Evolutionary conservation across 331 rosid species (phyloP).

Genomic region (Dryas integrifolia): DNA sequence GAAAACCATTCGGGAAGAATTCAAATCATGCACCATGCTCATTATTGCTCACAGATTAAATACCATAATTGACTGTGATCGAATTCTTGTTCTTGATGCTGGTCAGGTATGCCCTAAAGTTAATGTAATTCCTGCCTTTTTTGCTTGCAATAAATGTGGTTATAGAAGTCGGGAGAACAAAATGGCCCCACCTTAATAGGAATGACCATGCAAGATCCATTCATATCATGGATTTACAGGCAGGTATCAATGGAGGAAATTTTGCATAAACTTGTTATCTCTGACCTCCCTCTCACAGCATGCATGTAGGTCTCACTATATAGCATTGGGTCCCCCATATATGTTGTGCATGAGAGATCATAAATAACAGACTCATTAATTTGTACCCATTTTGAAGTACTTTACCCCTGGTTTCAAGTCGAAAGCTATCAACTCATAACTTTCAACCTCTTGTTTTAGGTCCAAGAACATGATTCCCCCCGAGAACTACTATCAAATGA

Average conservation of each 20-base stretch:
- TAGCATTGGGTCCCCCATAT: not conserved
- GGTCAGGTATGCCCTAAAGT: conserved; percentile 55
- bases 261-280: too few species aligned
- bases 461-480: conserved; percentile 63
- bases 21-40: conserved; percentile 79
- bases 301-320: too few species aligned
- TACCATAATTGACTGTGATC: conserved; percentile 74
- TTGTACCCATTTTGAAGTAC: not conserved
- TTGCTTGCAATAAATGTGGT: not conserved
- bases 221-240: too few species aligned
- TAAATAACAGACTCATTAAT: not conserved
- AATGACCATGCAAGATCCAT: too few species aligned
- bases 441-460: conserved; percentile 39
- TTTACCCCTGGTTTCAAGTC: not conserved
- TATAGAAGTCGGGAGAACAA: too few species aligned
- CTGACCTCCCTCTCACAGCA: too few species aligned
- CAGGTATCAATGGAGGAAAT: too few species aligned
- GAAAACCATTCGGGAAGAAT: conserved; percentile 80
- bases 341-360: not conserved
- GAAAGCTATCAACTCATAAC: not conserved
- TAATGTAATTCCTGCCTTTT: not conserved
- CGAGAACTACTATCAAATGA: conserved; percentile 54
- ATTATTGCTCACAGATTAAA: conserved; percentile 84
- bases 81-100: conserved; percentile 62
- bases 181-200: too few species aligned